Evolutionary conservation across 163 green algal genomes (phyloP), one percentile per base, ranked within the genome.

Genomic region (Scenedesmus sp.): DNA sequence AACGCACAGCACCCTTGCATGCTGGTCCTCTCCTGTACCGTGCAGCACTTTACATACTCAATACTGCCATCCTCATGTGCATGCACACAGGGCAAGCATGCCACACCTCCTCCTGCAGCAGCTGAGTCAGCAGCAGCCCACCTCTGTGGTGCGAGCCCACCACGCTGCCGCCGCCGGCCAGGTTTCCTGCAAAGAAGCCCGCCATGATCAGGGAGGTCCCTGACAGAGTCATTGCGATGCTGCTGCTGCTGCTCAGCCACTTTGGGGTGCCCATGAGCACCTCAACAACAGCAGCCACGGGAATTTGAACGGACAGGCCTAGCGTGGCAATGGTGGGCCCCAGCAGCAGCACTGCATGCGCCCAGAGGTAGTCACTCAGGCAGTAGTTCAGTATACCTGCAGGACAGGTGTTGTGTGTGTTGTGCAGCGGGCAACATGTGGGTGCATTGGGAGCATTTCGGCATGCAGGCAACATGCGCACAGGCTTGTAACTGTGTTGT

Each of bases 361-460:
- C 98, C 98, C 98, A 99, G 4, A 99, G 95, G 93, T 99, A 99
- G 94, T 99, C 98, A 4, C 95, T 97, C 52, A 99, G 91, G 59
- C 97, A 96, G 90, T 99, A 99, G 92, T 99, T 97, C 20, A 98
- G 88, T 26, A 99, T 93, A 3, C 97, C 97, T 97, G 94, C 55
- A 77, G 70, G 12, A 16, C 13, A 64, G 16, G 18, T 60, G 10
- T 59, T 59, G 8, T 66, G 8, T 15, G 59, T 64, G 59, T 15
- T 64, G 59, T 8, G 18, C 26, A 62, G 59, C 74, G 90, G 74
- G 70, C 83, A 46, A 46, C 34, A 46, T 46, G 34, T 46, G 34
- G 34, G 59, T 12, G 10, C 8, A 12, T 66, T 66, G 59, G 59
- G 59, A 16, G 59, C 10, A 66, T 16, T 66, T 9, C 10, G 59